Evolutionary conservation across 2,329 filamentous ascomycete species (phyloP).

Genomic region (Aureobasidium sp.): DNA sequence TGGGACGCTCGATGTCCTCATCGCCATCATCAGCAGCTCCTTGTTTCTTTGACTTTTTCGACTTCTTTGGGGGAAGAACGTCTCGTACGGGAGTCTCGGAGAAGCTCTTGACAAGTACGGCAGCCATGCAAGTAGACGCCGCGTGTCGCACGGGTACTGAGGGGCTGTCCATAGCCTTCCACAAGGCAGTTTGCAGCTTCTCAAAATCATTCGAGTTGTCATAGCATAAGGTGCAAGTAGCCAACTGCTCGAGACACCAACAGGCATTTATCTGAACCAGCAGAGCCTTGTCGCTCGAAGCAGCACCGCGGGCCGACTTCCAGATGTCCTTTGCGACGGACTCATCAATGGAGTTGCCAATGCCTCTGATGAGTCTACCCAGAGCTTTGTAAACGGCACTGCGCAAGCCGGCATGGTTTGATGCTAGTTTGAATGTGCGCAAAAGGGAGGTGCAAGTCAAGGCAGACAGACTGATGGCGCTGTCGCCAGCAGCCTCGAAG

Average conservation of each 20-base stretch:
- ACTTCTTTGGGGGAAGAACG: slow-evolving; percentile 56
- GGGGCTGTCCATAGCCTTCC: slow-evolving; percentile 78
- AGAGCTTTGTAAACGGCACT: slow-evolving; percentile 70
- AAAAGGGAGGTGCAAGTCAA: slow-evolving; percentile 65
- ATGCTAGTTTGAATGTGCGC: slow-evolving; percentile 72
- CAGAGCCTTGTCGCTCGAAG: slow-evolving; percentile 71
- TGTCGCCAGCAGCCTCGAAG: slow-evolving; percentile 88
- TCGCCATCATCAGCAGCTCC: slow-evolving; percentile 56
- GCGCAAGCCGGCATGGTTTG: slow-evolving; percentile 73
- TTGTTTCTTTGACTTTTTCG: slow-evolving; percentile 67
- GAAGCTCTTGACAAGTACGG: slow-evolving; percentile 75
- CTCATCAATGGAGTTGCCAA: slow-evolving; percentile 75
- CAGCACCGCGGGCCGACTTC: slow-evolving; percentile 79
- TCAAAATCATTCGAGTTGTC: slow-evolving; percentile 88
- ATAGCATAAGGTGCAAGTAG: slow-evolving; percentile 71
- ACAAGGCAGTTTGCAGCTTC: slow-evolving; percentile 70
- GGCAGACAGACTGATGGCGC: slow-evolving; percentile 75
- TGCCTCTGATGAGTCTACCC: slow-evolving; percentile 67
- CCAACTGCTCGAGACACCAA: slow-evolving; percentile 67
- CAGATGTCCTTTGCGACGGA: slow-evolving; percentile 78
- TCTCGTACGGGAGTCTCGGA: slow-evolving; percentile 52
- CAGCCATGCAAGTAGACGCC: slow-evolving; percentile 76
- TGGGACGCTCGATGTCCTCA: slow-evolving; percentile 64
- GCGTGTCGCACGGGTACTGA: slow-evolving; percentile 73
- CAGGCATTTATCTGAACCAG: slow-evolving; percentile 75